A percentile compares a stretch with the other conserved stretches of the same genome.
These are phyloP conservation scores for Citrullus mucosospermus DNA, from an alignment of 306 rosid genomes.

Conservation along the genomic window DNA sequence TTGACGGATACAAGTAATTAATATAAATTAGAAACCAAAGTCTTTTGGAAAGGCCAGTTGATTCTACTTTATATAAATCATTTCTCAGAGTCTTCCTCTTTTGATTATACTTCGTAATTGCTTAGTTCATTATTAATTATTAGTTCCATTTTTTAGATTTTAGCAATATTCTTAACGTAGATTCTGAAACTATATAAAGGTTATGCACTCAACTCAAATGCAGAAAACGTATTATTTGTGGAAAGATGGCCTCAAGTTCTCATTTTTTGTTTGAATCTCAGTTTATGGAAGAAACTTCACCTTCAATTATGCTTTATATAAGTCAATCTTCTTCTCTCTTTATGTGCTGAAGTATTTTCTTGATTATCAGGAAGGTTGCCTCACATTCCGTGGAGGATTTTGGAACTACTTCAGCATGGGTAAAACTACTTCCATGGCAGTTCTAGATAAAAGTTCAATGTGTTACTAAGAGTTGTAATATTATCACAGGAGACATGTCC, in stretches of 20 bases:
- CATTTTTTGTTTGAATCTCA: neutral
- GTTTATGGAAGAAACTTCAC: neutral
- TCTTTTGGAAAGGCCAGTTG: neutral
- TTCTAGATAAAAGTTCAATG: slow-evolving; percentile 11
- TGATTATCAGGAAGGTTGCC: slow-evolving; percentile 65
- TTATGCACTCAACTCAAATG: neutral
- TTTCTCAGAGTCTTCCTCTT: neutral
- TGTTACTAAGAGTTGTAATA: neutral
- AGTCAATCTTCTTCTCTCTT: neutral
- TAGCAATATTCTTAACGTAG: neutral
- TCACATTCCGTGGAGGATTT: slow-evolving; percentile 94
- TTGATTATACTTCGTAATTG: neutral
- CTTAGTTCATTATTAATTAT: neutral
- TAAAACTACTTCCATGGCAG: slow-evolving; percentile 23
- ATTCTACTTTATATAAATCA: neutral
- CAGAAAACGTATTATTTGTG: neutral
- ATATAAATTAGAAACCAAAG: neutral
- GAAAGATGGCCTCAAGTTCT: neutral
- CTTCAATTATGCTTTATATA: slow-evolving; percentile 7
- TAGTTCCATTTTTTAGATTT: neutral
- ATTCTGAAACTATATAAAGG: neutral
- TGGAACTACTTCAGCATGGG: slow-evolving; percentile 99
- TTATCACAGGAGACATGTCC: neutral
- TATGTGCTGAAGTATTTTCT: slow-evolving; percentile 7
- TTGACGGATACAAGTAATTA: neutral